These are phyloP conservation scores for Magnaporthiopsis incrustans DNA, from an alignment of 2,329 filamentous ascomycete species.

Conservation along the genomic window DNA sequence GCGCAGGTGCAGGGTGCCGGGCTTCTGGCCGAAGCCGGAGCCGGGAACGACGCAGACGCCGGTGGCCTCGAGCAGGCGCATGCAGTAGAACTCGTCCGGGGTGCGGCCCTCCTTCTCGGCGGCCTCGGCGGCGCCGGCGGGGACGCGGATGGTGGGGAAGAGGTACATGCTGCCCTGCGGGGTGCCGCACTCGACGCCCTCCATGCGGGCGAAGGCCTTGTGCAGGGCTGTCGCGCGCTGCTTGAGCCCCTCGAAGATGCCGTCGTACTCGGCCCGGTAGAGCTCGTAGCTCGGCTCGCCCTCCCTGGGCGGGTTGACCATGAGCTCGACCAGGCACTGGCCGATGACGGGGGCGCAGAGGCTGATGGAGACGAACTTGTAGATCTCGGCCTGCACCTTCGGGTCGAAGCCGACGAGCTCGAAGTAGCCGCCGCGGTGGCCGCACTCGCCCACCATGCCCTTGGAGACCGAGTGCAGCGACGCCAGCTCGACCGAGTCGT, in stretches of 20 bases:
- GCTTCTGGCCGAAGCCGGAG: constrained; percentile 88
- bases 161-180: constrained; percentile 98
- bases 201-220: constrained; percentile 87
- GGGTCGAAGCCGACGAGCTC: constrained; percentile 86
- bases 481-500: constrained; percentile 79
- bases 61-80: constrained; percentile 83
- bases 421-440: constrained; percentile 95
- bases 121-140: constrained; percentile 66
- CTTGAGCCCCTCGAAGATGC: constrained; percentile 70
- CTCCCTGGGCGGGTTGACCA: constrained; percentile 87
- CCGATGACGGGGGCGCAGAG: constrained; percentile 92
- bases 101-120: constrained; percentile 65
- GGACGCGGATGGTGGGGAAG: constrained; percentile 85
- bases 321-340: constrained; percentile 93
- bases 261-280: constrained; percentile 78
- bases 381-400: constrained; percentile 84
- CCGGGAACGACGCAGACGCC: constrained; percentile 93
- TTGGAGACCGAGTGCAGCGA: constrained; percentile 93
- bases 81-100: constrained; percentile 90
- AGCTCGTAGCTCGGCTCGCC: constrained; percentile 79
- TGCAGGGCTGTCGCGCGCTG: constrained; percentile 79
- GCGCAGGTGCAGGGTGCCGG: constrained; percentile 84
- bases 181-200: constrained; percentile 82
- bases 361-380: constrained; percentile 97
- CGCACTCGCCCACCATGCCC: constrained; percentile 98